Base-by-base conservation (phyloP, 2,329 filamentous ascomycete genomes). In the Bipolaris sorokiniana region DNA sequence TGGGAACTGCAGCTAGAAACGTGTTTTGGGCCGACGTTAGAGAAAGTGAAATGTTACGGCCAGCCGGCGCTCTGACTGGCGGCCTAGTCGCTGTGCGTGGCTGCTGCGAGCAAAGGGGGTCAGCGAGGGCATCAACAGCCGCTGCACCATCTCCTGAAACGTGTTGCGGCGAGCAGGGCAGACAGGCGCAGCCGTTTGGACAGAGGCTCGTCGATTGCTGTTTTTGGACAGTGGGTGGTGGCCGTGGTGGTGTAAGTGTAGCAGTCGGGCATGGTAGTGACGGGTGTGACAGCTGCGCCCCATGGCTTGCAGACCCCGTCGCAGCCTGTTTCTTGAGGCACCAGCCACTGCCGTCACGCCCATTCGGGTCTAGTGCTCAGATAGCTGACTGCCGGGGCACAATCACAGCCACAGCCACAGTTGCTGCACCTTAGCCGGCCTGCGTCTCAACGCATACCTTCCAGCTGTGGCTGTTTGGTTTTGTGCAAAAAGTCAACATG, bases 51-150 rank as follows among this genome's bases (percentile, higher is more conserved):
- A 51, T 42, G 56, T 48, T 59, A 63, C 55, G 48, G 51, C 51
- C 48, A 56, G 57, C 50, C 48, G 47, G 51, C 49, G 48, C 61
- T 48, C 50, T 56, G 47, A 64, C 66, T 68, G 61, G 69, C 44
- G 48, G 46, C 45, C 41, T 40, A 58, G 38, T 64, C 57, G 48
- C 41, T 26, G 33, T 23, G 53, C 46, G 47, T 53, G 46, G 34
- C 50, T 52, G 60, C 45, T 55, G 53, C 33, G 18, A 48, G 50
- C 48, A 40, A 1, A 48, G 16, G 48, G 51, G 51, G 56, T 42
- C 56, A n/a, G 44, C 5, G 47, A 54, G 56, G 62, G 69, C 51
- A 38, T 58, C 68, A 68, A 66, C 64, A 65, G 63, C 67, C 69
- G 69, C 69, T 64, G 42, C 53, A 26, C 45, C 48, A 56, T 47